Conservation (phyloP, 2,329 filamentous ascomycete genomes). For the Cryphonectria radicalis region DNA sequence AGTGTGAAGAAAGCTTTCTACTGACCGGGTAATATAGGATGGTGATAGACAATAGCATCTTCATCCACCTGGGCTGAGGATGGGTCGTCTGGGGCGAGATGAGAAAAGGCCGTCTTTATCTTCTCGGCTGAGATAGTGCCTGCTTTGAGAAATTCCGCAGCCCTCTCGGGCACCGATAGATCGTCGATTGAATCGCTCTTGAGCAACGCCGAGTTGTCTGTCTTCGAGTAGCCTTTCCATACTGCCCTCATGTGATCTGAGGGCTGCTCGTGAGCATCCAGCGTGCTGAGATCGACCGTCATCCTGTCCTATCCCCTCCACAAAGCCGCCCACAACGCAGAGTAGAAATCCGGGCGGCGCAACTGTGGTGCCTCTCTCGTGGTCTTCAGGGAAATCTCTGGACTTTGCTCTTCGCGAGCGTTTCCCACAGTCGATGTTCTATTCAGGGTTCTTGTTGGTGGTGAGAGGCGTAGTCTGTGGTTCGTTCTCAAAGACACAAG, state of each 20-base stretch:
- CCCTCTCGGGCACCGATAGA: constrained; percentile 43
- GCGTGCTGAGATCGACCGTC: constrained; percentile 49
- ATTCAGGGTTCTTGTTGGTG: background rate
- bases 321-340: background rate
- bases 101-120: constrained; percentile 49
- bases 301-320: constrained; percentile 34
- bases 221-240: constrained; percentile 76
- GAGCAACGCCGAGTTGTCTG: constrained; percentile 56
- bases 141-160: constrained; percentile 50
- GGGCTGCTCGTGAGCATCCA: constrained; percentile 80
- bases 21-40: constrained; percentile 71
- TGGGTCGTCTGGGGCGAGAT: constrained; percentile 42
- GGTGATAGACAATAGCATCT: constrained; percentile 60
- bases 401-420: background rate
- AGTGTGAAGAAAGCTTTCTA: constrained; percentile 14
- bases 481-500: background rate
- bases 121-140: constrained; percentile 48
- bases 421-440: background rate
- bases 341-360: too few species aligned
- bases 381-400: background rate
- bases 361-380: background rate
- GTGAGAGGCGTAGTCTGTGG: background rate
- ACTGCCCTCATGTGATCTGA: constrained; percentile 69
- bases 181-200: constrained; percentile 63
- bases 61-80: constrained; percentile 42